Evolutionary conservation across 345 rosid species (phyloP).

Genomic region (Pistacia integerrima): DNA sequence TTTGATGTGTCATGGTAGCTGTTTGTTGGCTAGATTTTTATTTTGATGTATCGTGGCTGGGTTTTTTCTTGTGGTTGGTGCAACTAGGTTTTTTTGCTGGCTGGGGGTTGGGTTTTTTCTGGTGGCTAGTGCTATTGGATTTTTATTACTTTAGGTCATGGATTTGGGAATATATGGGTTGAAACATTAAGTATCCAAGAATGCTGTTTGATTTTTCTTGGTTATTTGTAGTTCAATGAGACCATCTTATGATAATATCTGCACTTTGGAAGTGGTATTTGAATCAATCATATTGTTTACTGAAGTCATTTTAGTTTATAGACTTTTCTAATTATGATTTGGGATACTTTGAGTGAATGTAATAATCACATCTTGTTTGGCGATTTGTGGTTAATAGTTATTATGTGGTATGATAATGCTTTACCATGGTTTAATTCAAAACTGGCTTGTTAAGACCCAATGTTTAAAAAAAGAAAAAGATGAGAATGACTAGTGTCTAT

Average conservation of each 20-base stretch:
- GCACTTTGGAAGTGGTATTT: background rate
- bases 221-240: background rate
- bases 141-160: too few species aligned
- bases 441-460: background rate
- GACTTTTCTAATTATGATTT: constrained; percentile 12
- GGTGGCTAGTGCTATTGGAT: too few species aligned
- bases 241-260: background rate
- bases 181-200: background rate
- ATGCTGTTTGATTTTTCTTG: constrained; percentile 15
- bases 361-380: constrained; percentile 11
- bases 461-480: background rate
- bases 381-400: background rate
- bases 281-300: background rate
- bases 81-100: too few species aligned
- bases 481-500: too few species aligned
- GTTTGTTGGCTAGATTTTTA: too few species aligned
- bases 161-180: too few species aligned
- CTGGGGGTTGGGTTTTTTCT: too few species aligned
- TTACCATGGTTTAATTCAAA: background rate
- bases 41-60: too few species aligned
- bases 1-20: too few species aligned
- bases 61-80: too few species aligned
- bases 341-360: background rate
- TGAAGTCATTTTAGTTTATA: background rate
- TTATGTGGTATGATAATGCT: background rate